These are phyloP conservation scores for Pyricularia sp. DNA, from an alignment of 2,329 filamentous ascomycete genomes.

Conservation along the genomic window DNA sequence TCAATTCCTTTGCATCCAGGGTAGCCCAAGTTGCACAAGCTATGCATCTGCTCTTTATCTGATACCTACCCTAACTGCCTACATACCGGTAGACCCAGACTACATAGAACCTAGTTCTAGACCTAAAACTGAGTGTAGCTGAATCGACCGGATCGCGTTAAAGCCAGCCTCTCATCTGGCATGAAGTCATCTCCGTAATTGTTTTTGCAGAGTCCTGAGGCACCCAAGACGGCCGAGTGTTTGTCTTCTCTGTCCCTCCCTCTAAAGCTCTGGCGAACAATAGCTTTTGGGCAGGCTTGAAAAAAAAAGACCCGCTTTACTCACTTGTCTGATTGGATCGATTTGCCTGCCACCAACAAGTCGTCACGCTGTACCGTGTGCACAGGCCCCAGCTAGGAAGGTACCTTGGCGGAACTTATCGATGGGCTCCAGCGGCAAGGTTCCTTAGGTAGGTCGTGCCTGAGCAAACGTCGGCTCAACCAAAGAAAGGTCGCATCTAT, in stretches of 20 bases:
- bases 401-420: slow-evolving; percentile 13
- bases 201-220: neutral
- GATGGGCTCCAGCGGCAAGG: neutral
- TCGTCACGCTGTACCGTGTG: slow-evolving; percentile 11
- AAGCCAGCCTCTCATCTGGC: neutral
- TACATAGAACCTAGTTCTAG: no score
- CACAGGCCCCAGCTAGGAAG: slow-evolving; percentile 8
- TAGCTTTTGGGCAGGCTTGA: neutral
- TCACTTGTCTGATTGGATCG: neutral
- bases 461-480: slow-evolving; percentile 8
- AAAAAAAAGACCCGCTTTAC: neutral
- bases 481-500: slow-evolving; percentile 6
- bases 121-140: neutral
- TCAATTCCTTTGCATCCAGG: neutral
- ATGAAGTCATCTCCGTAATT: neutral
- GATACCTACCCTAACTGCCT: neutral
- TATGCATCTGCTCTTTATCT: no score
- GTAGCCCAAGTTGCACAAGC: neutral
- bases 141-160: neutral
- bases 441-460: slow-evolving; percentile 5
- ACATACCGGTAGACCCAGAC: neutral
- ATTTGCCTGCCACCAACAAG: slow-evolving; percentile 4
- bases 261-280: neutral
- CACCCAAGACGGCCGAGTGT: neutral
- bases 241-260: neutral